Evolutionary conservation across 768 basidiomycete species (phyloP), one percentile per base, ranked within the genome.

Genomic region (Termitomyces sp.): DNA sequence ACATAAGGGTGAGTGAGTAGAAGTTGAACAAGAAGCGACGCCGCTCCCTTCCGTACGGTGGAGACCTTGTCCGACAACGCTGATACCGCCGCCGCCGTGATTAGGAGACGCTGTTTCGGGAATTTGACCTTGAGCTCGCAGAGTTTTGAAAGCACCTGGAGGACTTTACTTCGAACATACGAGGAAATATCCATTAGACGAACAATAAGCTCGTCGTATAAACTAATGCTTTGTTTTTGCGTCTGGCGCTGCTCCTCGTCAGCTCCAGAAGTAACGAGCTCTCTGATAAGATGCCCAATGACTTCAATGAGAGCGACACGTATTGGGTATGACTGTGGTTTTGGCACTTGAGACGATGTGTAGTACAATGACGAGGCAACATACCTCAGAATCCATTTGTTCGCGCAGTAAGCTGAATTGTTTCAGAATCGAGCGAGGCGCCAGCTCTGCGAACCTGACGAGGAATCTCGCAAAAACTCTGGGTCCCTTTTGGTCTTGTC

Each of bases 301-400:
- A 95, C 82, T 69, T 98, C 96, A 53, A 99, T 84, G 57, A 99
- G 80, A 1, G 94, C 93, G 77, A 94, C 89, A 44, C 97, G 93
- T 87, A 99, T 95, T 0, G 95, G 92, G 69, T 98, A 97, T 0
- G 95, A 88, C 94, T 97, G 16, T 4, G 23, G n/a, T 56, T 55
- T 23, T 16, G 30, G 7, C 13, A 16, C 33, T 23, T 46, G 5
- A 32, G 18, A 20, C 12, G 13, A 32, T 13, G n/a, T 18, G 3
- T n/a, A 54, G 5, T 41, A 41, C 5, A 40, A 18, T n/a, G 5
- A n/a, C 57, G 30, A 36, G 65, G 12, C 12, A 40, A 36, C 26
- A 60, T 66, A 91, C 95, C 76, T 99, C 97, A 30, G 91, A 93
- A 68, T 99, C 96, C 14, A 98, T 76, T 66, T 98, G 95, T 18